Percentiles rank a stretch among this genome's conserved stretches.
Evolutionary conservation across 2,329 filamentous ascomycete genomes (phyloP).

Genomic region (Cytospora chrysosperma): DNA sequence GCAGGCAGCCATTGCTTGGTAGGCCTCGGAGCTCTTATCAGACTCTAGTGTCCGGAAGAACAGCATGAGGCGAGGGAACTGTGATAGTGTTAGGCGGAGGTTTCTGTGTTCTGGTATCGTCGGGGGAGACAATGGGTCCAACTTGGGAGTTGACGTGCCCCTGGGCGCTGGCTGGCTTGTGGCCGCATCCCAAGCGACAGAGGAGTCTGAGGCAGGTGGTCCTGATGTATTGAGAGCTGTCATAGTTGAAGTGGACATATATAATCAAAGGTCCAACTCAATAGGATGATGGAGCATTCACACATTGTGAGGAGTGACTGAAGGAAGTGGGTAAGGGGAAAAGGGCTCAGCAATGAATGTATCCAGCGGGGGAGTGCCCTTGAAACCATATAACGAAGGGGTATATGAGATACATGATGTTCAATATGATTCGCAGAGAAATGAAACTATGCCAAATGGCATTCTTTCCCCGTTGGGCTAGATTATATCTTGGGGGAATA

Average conservation of each 20-base stretch:
- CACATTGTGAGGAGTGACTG: too few species aligned
- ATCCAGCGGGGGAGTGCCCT: too few species aligned
- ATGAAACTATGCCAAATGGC: not conserved
- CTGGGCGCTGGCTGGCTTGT: not conserved
- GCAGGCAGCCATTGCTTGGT: constrained; percentile 44
- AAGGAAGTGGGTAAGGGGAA: too few species aligned
- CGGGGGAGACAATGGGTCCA: not conserved
- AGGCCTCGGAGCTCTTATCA: constrained; percentile 38
- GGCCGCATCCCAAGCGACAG: not conserved
- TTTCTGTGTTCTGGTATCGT: not conserved
- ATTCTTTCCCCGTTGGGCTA: not conserved
- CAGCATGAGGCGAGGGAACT: constrained; percentile 46
- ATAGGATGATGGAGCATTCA: too few species aligned
- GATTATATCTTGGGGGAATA: not conserved
- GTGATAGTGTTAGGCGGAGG: constrained; percentile 18
- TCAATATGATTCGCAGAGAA: not conserved
- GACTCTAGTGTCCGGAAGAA: constrained; percentile 42
- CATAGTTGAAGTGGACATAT: not conserved
- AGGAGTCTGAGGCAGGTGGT: not conserved
- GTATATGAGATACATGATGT: not conserved
- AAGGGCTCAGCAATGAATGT: too few species aligned
- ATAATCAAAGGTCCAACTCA: too few species aligned
- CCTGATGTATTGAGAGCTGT: not conserved
- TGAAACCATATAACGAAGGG: too few species aligned
- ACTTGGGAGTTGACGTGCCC: not conserved